These are phyloP conservation scores for Xylaria sp. DNA, from an alignment of 495 filamentous ascomycete genomes.

Conservation along the genomic window DNA sequence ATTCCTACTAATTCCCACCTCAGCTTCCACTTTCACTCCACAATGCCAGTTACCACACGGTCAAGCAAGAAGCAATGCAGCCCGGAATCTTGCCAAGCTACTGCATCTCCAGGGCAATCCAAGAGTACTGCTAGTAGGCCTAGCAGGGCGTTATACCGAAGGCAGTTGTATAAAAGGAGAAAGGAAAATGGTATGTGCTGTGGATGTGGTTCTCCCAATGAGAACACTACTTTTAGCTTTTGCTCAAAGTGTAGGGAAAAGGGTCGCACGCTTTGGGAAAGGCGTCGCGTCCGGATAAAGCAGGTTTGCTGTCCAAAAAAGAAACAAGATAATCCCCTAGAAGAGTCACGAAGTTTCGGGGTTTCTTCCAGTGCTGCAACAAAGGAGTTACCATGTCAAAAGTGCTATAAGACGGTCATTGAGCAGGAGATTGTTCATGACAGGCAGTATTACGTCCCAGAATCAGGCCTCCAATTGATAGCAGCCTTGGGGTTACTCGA, in stretches of 20 bases:
- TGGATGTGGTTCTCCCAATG: background rate
- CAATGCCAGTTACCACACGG: background rate
- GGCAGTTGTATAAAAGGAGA: too few relatives aligned
- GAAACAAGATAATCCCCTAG: background rate
- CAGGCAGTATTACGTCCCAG: background rate
- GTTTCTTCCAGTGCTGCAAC: background rate
- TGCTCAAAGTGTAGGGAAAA: background rate
- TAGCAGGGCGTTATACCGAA: background rate
- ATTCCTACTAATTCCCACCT: background rate
- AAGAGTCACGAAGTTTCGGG: background rate
- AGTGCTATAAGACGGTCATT: background rate
- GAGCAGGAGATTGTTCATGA: background rate
- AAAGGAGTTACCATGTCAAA: background rate
- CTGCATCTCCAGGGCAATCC: background rate
- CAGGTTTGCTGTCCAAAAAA: background rate
- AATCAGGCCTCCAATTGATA: too few relatives aligned
- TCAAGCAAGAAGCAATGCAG: background rate
- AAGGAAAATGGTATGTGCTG: background rate
- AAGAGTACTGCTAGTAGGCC: background rate
- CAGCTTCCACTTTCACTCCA: background rate
- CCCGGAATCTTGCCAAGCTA: background rate
- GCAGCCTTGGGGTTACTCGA: background rate
- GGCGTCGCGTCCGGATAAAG: too few relatives aligned
- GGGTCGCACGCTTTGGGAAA: background rate
- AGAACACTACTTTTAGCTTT: background rate